Percentiles rank a stretch among this genome's conserved stretches.
phyloP scores from a whole-genome alignment of 345 rosid genomes.

The Erucastrum elatum region DNA sequence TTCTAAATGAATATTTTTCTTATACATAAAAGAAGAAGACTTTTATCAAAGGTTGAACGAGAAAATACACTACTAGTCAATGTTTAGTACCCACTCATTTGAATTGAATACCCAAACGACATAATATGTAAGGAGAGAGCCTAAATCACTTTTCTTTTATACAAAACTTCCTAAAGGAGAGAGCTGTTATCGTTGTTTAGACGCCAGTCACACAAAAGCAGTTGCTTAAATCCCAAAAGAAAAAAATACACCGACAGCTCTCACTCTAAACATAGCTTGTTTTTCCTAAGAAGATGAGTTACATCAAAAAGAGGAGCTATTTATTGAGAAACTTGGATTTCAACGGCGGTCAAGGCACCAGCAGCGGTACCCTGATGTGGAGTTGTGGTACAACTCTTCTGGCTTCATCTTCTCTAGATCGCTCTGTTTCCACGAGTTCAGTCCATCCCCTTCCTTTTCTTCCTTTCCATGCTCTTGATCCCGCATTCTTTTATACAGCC shows the following conservation, averaged over 20 bases:
- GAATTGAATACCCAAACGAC: not conserved
- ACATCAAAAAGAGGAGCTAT: constrained; percentile 3
- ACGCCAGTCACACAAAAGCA: constrained; percentile 6
- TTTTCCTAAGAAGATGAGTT: not conserved
- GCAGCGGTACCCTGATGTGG: constrained; percentile 55
- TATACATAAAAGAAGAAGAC: not conserved
- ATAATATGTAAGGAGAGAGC: not conserved
- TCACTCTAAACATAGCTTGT: not conserved
- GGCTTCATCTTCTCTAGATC: constrained; percentile 66
- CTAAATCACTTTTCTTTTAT: not conserved
- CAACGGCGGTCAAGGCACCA: constrained; percentile 64
- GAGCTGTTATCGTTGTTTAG: not conserved
- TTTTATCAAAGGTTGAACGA: not conserved
- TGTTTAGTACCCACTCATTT: not conserved
- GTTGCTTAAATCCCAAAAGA: constrained; percentile 4
- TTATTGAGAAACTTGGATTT: constrained; percentile 10
- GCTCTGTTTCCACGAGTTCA: constrained; percentile 43
- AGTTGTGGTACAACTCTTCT: constrained; percentile 56
- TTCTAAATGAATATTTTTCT: not conserved
- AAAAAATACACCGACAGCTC: not conserved
- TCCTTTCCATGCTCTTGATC: constrained; percentile 47
- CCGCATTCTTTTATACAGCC: constrained; percentile 72
- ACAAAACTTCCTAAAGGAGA: not conserved
- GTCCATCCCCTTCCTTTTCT: constrained; percentile 26
- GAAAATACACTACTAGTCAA: not conserved